These are phyloP conservation scores for Centella asiatica DNA, from an alignment of 129 eudicot species.

Conservation along the genomic window DNA sequence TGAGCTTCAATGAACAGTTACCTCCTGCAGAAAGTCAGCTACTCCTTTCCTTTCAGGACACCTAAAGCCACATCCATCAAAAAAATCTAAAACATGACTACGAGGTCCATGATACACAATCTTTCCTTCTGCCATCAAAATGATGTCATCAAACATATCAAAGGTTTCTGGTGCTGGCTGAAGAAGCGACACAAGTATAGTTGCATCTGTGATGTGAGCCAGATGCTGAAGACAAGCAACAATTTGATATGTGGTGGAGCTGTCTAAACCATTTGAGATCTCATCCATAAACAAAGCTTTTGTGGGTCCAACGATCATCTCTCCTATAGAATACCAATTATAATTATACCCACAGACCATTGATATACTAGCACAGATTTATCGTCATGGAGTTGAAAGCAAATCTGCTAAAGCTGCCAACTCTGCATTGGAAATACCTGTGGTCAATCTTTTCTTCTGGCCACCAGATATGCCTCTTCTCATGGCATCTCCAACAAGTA, in stretches of 20 bases:
- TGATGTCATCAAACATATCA: slow-evolving; percentile 25
- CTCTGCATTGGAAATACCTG: slow-evolving; percentile 6
- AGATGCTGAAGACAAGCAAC: slow-evolving; percentile 16
- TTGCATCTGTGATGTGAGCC: slow-evolving; percentile 20
- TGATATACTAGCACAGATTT: not conserved
- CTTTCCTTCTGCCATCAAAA: slow-evolving; percentile 28
- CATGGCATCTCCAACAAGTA: slow-evolving; percentile 18
- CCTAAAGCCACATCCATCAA: slow-evolving; percentile 22
- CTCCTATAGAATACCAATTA: slow-evolving; percentile 16
- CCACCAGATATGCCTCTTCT: slow-evolving; percentile 24
- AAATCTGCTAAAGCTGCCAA: not conserved
- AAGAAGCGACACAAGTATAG: slow-evolving; percentile 21
- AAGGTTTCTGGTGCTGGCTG: slow-evolving; percentile 32
- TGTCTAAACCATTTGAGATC: slow-evolving; percentile 33
- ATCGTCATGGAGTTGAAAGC: not conserved
- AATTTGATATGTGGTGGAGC: slow-evolving; percentile 31
- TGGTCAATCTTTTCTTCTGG: slow-evolving; percentile 27
- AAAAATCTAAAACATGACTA: slow-evolving; percentile 10
- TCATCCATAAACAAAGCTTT: slow-evolving; percentile 32
- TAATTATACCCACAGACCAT: not conserved
- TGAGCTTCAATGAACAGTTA: slow-evolving; percentile 1
- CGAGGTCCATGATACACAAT: slow-evolving; percentile 29
- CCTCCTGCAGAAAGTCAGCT: slow-evolving; percentile 33
- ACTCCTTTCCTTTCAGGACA: slow-evolving; percentile 27
- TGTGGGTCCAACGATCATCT: slow-evolving; percentile 35